These are phyloP conservation scores for Pseudonitzschia pungens DNA, from an alignment of 108 stramenopile genomes.

Conservation along the genomic window DNA sequence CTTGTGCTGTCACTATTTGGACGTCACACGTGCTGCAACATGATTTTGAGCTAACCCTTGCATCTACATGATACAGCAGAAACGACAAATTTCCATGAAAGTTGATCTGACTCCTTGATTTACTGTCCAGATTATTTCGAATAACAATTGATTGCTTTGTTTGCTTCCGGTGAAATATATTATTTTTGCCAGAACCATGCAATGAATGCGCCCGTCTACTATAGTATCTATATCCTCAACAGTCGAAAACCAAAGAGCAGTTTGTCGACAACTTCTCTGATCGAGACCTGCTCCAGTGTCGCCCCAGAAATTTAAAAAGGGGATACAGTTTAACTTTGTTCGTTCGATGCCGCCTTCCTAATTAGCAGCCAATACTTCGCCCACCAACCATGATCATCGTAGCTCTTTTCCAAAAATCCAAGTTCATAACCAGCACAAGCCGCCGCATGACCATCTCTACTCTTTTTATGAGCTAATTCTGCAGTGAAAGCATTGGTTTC, in stretches of 20 bases:
- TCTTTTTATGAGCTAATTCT: constrained; percentile 56
- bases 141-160: too few relatives aligned
- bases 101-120: too few relatives aligned
- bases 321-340: not conserved
- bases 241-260: not conserved
- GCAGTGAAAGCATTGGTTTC: constrained; percentile 75
- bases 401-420: constrained; percentile 78
- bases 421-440: constrained; percentile 58
- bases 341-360: constrained; percentile 17
- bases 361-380: constrained; percentile 84
- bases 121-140: too few relatives aligned
- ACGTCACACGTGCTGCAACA: too few relatives aligned
- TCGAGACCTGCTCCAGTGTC: not conserved
- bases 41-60: too few relatives aligned
- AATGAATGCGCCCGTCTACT: too few relatives aligned
- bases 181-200: too few relatives aligned
- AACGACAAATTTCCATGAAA: too few relatives aligned
- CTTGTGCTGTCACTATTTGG: too few relatives aligned
- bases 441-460: constrained; percentile 47
- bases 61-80: too few relatives aligned
- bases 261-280: not conserved
- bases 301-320: not conserved
- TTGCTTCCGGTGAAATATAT: too few relatives aligned
- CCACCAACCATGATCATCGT: constrained; percentile 80
- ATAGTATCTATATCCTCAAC: too few relatives aligned